These are phyloP conservation scores for Cladorrhinum sp. DNA, from an alignment of 2,329 filamentous ascomycete species.

Conservation along the genomic window DNA sequence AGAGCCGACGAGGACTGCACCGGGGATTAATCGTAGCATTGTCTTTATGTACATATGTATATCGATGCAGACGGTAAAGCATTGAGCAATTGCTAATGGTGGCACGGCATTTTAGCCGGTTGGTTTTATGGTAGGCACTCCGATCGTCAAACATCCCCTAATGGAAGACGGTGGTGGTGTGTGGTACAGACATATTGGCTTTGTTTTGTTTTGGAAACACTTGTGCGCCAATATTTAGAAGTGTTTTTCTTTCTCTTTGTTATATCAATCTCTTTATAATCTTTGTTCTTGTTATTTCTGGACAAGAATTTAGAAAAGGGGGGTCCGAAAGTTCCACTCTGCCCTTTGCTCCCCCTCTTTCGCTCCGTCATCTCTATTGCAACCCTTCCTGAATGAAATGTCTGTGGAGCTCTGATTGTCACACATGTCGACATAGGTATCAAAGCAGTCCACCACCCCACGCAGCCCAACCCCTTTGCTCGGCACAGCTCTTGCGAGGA, in stretches of 20 bases:
- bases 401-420: not conserved
- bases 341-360: conserved; percentile 1
- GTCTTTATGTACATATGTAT: too few species aligned
- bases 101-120: not conserved
- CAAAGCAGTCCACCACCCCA: not conserved
- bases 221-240: not conserved
- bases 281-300: not conserved
- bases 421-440: conserved; percentile 2
- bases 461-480: conserved; percentile 3
- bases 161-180: not conserved
- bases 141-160: not conserved
- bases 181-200: not conserved
- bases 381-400: not conserved
- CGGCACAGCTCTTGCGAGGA: not conserved
- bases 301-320: not conserved
- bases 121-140: not conserved
- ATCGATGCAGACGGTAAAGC: too few species aligned
- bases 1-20: not conserved
- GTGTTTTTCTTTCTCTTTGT: not conserved
- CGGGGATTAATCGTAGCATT: not conserved
- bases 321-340: not conserved
- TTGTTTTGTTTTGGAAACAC: not conserved
- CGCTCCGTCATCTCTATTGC: conserved; percentile 4
- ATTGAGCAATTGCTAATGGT: not conserved
- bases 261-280: not conserved